These are phyloP conservation scores for Thermoascus crustaceus DNA, from an alignment of 2,329 filamentous ascomycete genomes.

Conservation along the genomic window DNA sequence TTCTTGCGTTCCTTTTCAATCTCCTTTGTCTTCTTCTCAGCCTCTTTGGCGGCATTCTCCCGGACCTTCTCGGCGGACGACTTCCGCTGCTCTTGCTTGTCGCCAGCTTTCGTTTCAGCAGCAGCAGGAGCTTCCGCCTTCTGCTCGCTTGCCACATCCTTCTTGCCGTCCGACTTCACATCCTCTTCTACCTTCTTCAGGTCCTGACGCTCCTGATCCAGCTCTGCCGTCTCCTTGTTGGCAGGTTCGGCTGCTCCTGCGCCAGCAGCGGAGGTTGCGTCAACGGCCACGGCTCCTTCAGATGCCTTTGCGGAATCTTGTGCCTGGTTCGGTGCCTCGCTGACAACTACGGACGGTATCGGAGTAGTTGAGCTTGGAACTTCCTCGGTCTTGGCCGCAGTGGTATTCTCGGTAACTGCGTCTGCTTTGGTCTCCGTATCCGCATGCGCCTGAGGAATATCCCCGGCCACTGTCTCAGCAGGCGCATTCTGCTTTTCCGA, in stretches of 20 bases:
- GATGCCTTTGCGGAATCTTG: background rate
- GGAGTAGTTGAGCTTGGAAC: background rate
- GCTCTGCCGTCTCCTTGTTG: background rate
- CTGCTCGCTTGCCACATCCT: too few species aligned
- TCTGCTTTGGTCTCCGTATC: conserved; percentile 1
- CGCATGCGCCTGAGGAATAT: too few species aligned
- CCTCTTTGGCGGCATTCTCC: conserved; percentile 2
- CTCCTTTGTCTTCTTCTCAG: conserved; percentile 2
- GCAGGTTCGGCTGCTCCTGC: background rate
- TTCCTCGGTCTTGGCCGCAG: conserved; percentile 4
- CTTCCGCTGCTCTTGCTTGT: background rate
- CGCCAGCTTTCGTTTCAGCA: background rate
- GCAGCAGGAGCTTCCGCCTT: background rate
- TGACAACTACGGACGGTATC: background rate
- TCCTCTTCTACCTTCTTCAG: background rate
- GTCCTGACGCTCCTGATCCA: background rate
- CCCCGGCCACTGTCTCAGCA: background rate
- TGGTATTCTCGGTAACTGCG: background rate
- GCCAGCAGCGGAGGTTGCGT: background rate
- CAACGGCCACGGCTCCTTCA: background rate
- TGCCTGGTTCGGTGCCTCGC: background rate
- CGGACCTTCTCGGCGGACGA: background rate
- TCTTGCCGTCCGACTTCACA: background rate
- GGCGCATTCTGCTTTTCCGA: too few species aligned
- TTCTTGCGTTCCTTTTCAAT: conserved; percentile 3